Conservation (phyloP, 2,329 filamentous ascomycete genomes). For the Penicillium freii region DNA sequence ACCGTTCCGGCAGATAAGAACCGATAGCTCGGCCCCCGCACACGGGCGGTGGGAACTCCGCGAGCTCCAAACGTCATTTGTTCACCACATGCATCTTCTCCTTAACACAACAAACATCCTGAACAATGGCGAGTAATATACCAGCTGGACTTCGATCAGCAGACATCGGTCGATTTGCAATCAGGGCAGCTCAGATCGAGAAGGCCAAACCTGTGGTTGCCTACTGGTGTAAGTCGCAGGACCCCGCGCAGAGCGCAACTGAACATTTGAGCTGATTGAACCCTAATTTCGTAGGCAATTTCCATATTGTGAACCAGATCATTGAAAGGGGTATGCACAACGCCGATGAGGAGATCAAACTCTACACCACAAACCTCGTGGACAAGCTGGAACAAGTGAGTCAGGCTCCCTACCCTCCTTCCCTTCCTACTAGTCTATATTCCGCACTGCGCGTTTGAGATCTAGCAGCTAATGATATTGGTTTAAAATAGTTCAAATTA, state of each 20-base stretch:
- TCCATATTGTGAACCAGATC: constrained; percentile 91
- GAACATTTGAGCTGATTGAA: constrained; percentile 15
- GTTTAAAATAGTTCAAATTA: constrained; percentile 59
- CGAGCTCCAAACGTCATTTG: constrained; percentile 25
- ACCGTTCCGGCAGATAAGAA: not conserved
- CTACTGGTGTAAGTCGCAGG: constrained; percentile 78
- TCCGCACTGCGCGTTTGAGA: not conserved
- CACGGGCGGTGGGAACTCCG: constrained; percentile 24
- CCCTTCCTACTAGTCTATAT: not conserved
- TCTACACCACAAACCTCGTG: constrained; percentile 81
- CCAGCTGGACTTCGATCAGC: constrained; percentile 73
- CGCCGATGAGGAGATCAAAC: constrained; percentile 70
- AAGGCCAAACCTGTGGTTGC: constrained; percentile 80
- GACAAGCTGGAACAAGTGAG: constrained; percentile 80
- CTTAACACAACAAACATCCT: not conserved
- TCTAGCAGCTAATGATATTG: constrained; percentile 1
- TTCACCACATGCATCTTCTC: constrained; percentile 6
- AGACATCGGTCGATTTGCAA: constrained; percentile 80
- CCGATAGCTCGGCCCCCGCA: constrained; percentile 11
- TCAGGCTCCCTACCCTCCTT: not conserved
- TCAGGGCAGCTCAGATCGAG: constrained; percentile 80
- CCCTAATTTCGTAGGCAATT: constrained; percentile 62
- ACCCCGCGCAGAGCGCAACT: constrained; percentile 6
- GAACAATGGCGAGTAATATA: constrained; percentile 67
- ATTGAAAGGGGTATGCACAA: constrained; percentile 76